Conservation (phyloP, 2,329 filamentous ascomycete genomes). For the Aspergillus pseudoviridinutans region DNA sequence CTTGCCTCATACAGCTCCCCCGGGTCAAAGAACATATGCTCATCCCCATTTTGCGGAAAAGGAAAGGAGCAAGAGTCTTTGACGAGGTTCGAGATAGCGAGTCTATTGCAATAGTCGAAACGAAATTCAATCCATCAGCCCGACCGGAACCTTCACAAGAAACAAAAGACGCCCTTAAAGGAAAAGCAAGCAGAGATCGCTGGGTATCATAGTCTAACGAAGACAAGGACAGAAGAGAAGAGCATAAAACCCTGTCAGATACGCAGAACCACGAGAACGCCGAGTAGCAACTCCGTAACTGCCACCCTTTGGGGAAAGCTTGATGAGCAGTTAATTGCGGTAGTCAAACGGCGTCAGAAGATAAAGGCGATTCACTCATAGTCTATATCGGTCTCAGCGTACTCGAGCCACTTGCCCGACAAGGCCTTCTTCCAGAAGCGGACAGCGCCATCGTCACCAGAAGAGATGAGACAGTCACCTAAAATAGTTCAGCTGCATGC, state of each 20-base stretch:
- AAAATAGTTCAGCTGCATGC: not conserved
- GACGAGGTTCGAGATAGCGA: not conserved
- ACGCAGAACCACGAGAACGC: not conserved
- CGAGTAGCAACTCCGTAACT: not conserved
- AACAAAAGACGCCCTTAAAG: not conserved
- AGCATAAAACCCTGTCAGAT: not conserved
- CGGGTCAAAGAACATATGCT: not conserved
- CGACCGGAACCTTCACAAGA: not conserved
- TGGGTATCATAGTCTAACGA: conserved; percentile 21
- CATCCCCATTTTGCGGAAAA: not conserved
- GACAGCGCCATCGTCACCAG: conserved; percentile 40
- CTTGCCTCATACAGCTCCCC: not conserved
- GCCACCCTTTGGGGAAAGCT: not conserved
- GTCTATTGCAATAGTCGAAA: not conserved
- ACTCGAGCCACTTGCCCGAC: conserved; percentile 44
- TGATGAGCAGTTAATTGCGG: not conserved
- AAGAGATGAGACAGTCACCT: conserved; percentile 43
- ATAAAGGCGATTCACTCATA: conserved; percentile 22
- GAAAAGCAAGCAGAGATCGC: conserved; percentile 1
- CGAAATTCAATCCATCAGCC: not conserved
- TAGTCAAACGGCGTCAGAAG: not conserved
- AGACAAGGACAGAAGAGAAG: conserved; percentile 6
- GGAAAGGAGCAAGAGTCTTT: not conserved
- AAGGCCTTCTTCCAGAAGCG: conserved; percentile 44
- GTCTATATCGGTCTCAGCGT: conserved; percentile 39